These are phyloP conservation scores for Tausonia pullulans DNA, from an alignment of 1,284 basidiomycete genomes.

Conservation along the genomic window DNA sequence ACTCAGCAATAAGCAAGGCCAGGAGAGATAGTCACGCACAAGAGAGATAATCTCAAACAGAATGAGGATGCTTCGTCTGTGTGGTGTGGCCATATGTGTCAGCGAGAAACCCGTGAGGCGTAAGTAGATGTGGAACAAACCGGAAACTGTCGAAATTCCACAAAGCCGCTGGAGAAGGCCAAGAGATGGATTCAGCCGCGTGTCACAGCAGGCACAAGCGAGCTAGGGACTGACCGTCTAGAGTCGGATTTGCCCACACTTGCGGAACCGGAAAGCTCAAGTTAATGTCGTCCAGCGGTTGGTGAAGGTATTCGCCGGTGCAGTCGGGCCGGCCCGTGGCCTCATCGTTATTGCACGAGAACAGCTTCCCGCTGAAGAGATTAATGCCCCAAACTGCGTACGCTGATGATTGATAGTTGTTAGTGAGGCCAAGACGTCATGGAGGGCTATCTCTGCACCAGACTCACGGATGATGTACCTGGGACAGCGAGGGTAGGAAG, in stretches of 20 bases:
- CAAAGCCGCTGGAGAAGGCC: constrained; percentile 42
- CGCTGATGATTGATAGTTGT: background rate
- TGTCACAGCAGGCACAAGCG: background rate
- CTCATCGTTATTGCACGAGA: constrained; percentile 66
- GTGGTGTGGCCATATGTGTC: background rate
- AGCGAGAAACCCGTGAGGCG: background rate
- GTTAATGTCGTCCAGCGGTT: constrained; percentile 41
- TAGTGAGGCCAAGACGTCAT: too few relatives aligned
- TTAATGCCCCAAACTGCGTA: constrained; percentile 27
- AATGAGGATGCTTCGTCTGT: constrained; percentile 54
- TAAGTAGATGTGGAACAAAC: constrained; percentile 16
- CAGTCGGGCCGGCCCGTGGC: constrained; percentile 55
- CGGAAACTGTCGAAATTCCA: constrained; percentile 90
- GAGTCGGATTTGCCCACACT: constrained; percentile 73
- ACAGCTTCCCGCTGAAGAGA: constrained; percentile 78
- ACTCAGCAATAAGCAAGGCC: background rate
- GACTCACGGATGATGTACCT: too few relatives aligned
- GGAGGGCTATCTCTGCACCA: too few relatives aligned
- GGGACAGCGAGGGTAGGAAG: too few relatives aligned
- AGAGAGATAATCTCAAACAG: constrained; percentile 94
- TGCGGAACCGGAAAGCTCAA: constrained; percentile 65
- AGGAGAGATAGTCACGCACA: constrained; percentile 12
- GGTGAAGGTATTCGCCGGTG: constrained; percentile 54
- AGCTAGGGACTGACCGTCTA: background rate
- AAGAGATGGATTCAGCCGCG: background rate